A percentile compares a stretch with the other conserved stretches of the same genome.
These are phyloP conservation scores for Colletotrichum agaves DNA, from an alignment of 2,329 filamentous ascomycete species.

Conservation along the genomic window DNA sequence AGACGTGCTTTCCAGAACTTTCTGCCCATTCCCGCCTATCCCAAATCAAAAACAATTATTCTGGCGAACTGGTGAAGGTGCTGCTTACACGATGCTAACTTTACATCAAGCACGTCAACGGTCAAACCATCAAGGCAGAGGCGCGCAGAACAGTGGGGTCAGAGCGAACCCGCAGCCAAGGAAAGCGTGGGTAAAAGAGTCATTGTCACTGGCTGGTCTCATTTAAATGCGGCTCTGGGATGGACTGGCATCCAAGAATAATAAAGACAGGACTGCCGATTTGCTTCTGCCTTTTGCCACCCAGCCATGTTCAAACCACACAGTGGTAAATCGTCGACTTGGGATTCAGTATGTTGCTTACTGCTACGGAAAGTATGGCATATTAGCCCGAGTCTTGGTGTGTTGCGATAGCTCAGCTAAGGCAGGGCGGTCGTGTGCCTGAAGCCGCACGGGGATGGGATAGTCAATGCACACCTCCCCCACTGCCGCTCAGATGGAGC, in stretches of 20 bases:
- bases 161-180: slow-evolving; percentile 6
- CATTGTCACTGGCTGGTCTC: slow-evolving; percentile 29
- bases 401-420: slow-evolving; percentile 10
- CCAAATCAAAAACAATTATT: neutral
- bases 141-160: slow-evolving; percentile 11
- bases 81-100: slow-evolving; percentile 13
- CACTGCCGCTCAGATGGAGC: neutral
- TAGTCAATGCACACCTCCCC: neutral
- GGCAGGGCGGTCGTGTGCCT: neutral
- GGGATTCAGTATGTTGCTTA: neutral
- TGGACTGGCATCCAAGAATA: slow-evolving; percentile 15
- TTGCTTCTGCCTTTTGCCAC: too few species aligned
- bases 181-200: slow-evolving; percentile 17
- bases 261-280: slow-evolving; percentile 15
- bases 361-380: neutral
- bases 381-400: slow-evolving; percentile 1
- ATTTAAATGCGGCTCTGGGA: slow-evolving; percentile 31
- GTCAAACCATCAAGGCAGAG: slow-evolving; percentile 3
- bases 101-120: slow-evolving; percentile 5
- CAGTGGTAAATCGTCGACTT: too few species aligned
- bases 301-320: too few species aligned
- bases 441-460: neutral
- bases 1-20: slow-evolving; percentile 6
- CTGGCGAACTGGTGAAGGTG: slow-evolving; percentile 1
- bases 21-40: neutral